phyloP scores from a whole-genome alignment of 495 filamentous ascomycete species.

The Penicillium nucicola region DNA sequence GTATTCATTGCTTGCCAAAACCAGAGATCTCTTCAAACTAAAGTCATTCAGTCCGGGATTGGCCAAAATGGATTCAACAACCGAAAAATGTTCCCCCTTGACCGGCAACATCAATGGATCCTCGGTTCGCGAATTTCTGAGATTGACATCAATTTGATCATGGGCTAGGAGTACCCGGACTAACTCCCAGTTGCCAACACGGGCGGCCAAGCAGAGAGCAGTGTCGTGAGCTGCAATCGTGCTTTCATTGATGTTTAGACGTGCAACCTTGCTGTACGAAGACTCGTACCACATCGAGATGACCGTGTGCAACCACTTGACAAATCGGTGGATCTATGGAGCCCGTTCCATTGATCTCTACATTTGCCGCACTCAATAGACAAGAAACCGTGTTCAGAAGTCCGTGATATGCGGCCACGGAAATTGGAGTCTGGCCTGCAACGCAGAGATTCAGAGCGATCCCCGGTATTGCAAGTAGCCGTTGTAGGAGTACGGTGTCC shows the following conservation, averaged over 20 bases:
- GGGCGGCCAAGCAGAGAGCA: conserved; percentile 7
- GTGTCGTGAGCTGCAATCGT: conserved; percentile 7
- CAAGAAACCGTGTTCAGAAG: background rate
- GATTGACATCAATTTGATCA: conserved; percentile 5
- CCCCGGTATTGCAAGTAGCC: conserved; percentile 1
- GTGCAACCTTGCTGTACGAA: conserved; percentile 1
- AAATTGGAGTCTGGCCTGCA: conserved; percentile 7
- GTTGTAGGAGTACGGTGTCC: conserved; percentile 5
- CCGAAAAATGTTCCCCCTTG: background rate
- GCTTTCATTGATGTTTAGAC: conserved; percentile 6
- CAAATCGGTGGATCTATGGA: conserved; percentile 5
- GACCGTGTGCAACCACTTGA: background rate
- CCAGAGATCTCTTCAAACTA: background rate
- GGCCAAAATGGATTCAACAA: background rate
- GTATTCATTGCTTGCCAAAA: background rate
- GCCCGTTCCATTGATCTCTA: conserved; percentile 8
- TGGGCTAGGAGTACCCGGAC: conserved; percentile 6
- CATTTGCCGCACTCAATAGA: background rate
- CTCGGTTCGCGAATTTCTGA: conserved; percentile 1
- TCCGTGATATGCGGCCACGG: background rate
- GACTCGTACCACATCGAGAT: background rate
- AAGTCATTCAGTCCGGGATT: background rate
- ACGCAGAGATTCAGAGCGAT: conserved; percentile 4
- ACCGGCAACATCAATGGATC: conserved; percentile 4
- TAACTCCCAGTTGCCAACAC: conserved; percentile 4